Conservation (phyloP, 495 filamentous ascomycete species). For the Tuber calosporum region DNA sequence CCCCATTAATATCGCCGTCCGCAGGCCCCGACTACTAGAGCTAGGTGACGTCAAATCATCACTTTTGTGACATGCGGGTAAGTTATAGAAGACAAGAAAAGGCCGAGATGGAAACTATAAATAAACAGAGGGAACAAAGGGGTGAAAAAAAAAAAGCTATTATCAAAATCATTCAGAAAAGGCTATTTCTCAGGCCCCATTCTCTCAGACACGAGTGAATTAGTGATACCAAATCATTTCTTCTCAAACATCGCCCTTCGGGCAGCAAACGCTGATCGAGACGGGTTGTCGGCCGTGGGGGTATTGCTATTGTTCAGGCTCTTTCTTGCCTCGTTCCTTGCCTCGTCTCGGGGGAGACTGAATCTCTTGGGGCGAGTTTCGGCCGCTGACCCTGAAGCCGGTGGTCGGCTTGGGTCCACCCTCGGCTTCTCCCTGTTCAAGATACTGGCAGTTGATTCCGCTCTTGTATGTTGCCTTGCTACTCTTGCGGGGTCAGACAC, state of each 20-base stretch:
- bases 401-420: background rate
- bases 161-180: conserved; percentile 11
- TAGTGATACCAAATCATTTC: conserved; percentile 18
- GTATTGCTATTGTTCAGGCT: conserved; percentile 1
- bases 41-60: background rate
- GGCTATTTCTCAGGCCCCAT: conserved; percentile 3
- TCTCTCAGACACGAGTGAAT: conserved; percentile 4
- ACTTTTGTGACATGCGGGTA: background rate
- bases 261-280: conserved; percentile 31
- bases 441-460: conserved; percentile 9
- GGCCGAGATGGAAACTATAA: conserved; percentile 9
- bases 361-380: conserved; percentile 25
- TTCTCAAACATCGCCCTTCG: conserved; percentile 39
- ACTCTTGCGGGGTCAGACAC: conserved; percentile 12
- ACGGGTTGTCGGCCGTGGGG: conserved; percentile 10
- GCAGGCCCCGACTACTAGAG: background rate
- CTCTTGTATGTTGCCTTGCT: conserved; percentile 17
- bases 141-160: conserved; percentile 8
- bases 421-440: background rate
- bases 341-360: conserved; percentile 27
- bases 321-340: conserved; percentile 18
- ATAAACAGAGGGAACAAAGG: background rate
- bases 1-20: background rate
- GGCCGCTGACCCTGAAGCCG: background rate
- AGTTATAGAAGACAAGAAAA: background rate